Base-by-base conservation (phyloP, 2,329 filamentous ascomycete genomes). In the Ophiocordyceps robertsii region DNA sequence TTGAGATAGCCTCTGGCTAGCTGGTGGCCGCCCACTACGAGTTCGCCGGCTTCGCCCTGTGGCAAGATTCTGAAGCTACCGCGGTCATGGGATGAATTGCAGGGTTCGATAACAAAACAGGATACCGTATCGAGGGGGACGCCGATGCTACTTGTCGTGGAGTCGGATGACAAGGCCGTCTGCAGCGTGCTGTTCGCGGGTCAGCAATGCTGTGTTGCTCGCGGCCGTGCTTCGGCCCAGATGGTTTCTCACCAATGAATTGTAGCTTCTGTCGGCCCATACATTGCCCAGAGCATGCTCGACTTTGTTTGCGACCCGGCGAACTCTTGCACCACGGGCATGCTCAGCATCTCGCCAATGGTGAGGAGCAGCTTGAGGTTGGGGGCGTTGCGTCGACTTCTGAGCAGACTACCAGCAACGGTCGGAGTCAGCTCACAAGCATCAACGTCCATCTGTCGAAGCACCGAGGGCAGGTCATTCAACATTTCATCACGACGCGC, bases 281-380 rank as follows among this genome's bases (percentile, higher is more conserved):
- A 95, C 87, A 95, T 94, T 30, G 81, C 89, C 73, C 86, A 89
- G 1, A 95, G 68, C 37, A 94, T 79, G 50, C 83, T 80, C 2
- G 66, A 56, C 8, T 61, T 62, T 1, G 55, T 55, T 0, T 59
- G 54, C 10, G 67, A 64, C 3, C 76, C 76, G 6, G 86, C 87
- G 66, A 92, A 95, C 55, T 93, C 86, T 31, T 75, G 65, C 19
- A 95, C 70, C 2, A 95, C 81, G 9, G 77, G 73, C 36, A 72
- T 68, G 4, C 84, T 94, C 31, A 95, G 72, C 88, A 94, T 95
- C 60, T 95, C 89, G 6, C 89, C 89, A 50, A 95, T 95, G 0
- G 88, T 95, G 21, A 95, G 64, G 0, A 95, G 68, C 0, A 89
- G 62, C 41, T 72, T 77, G 32, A 95, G 60, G 0, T 65, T 63